Evolutionary conservation across 2,329 filamentous ascomycete species (phyloP).

Genomic region (Neofusicoccum sp.): DNA sequence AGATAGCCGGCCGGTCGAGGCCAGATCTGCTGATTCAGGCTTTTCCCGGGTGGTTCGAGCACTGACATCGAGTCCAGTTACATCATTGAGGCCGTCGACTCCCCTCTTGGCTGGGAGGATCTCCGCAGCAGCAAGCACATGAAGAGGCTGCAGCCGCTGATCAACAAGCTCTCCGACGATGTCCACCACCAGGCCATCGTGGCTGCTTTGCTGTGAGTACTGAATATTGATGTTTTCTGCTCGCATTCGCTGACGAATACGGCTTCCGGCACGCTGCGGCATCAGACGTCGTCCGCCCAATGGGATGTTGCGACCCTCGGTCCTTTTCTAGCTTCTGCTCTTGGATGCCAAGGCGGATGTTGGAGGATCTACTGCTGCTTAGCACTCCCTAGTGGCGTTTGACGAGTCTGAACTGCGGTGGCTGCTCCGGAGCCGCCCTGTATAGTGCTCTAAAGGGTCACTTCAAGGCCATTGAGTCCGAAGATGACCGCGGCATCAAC

Average conservation of each 20-base stretch:
- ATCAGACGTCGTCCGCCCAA: neutral
- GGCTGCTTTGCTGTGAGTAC: slow-evolving; percentile 67
- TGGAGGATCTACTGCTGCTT: neutral
- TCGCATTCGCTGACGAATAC: neutral
- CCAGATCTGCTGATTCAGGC: neutral
- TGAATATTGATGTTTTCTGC: neutral
- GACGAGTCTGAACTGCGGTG: neutral
- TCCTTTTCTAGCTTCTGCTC: too few species aligned
- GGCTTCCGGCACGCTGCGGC: slow-evolving; percentile 7
- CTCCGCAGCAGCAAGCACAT: slow-evolving; percentile 65
- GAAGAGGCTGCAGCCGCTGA: slow-evolving; percentile 56
- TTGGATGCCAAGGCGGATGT: neutral
- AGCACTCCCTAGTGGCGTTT: neutral
- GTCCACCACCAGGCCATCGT: slow-evolving; percentile 70
- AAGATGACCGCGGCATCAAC: slow-evolving; percentile 62
- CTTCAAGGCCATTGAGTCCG: slow-evolving; percentile 61
- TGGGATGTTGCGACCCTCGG: neutral
- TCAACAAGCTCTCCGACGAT: slow-evolving; percentile 61
- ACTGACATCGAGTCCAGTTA: slow-evolving; percentile 27
- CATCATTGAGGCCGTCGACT: slow-evolving; percentile 56
- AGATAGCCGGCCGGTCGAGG: slow-evolving; percentile 11
- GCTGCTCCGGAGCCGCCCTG: neutral
- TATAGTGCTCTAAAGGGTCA: slow-evolving; percentile 71
- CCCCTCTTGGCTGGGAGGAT: slow-evolving; percentile 72
- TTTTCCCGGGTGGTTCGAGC: slow-evolving; percentile 3